Conservation (phyloP, 768 basidiomycete species). For the Agrocybe pediades region DNA sequence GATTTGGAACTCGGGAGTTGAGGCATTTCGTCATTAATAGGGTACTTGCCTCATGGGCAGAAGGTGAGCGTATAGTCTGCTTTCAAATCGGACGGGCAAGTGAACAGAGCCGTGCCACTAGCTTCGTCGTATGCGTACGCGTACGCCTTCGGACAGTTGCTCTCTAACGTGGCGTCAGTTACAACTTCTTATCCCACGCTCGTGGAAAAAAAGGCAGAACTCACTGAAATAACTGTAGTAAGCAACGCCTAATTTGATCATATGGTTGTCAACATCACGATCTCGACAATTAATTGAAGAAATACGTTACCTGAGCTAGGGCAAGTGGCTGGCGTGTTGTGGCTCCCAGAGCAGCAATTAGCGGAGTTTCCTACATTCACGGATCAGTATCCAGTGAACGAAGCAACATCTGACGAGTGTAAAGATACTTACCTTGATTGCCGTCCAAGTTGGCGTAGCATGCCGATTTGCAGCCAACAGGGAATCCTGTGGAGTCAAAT, state of each 20-base stretch:
- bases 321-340: slow-evolving; percentile 55
- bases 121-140: slow-evolving; percentile 59
- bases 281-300: slow-evolving; percentile 21
- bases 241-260: slow-evolving; percentile 22
- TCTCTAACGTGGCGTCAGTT: slow-evolving; percentile 21
- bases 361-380: slow-evolving; percentile 47
- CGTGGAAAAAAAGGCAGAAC: neutral
- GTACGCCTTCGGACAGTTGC: slow-evolving; percentile 48
- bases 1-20: too few species aligned
- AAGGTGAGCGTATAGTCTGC: slow-evolving; percentile 54
- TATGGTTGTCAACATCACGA: slow-evolving; percentile 20
- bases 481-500: slow-evolving; percentile 48
- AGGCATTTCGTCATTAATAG: too few species aligned
- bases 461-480: slow-evolving; percentile 63
- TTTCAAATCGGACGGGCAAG: slow-evolving; percentile 39
- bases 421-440: slow-evolving; percentile 33
- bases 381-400: neutral
- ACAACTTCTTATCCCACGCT: neutral
- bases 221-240: slow-evolving; percentile 41
- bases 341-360: slow-evolving; percentile 65
- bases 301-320: slow-evolving; percentile 41
- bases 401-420: neutral
- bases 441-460: slow-evolving; percentile 49
- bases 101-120: slow-evolving; percentile 54
- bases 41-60: slow-evolving; percentile 36